These are phyloP conservation scores for Lepiota venenata DNA, from an alignment of 768 basidiomycete genomes.

Conservation along the genomic window DNA sequence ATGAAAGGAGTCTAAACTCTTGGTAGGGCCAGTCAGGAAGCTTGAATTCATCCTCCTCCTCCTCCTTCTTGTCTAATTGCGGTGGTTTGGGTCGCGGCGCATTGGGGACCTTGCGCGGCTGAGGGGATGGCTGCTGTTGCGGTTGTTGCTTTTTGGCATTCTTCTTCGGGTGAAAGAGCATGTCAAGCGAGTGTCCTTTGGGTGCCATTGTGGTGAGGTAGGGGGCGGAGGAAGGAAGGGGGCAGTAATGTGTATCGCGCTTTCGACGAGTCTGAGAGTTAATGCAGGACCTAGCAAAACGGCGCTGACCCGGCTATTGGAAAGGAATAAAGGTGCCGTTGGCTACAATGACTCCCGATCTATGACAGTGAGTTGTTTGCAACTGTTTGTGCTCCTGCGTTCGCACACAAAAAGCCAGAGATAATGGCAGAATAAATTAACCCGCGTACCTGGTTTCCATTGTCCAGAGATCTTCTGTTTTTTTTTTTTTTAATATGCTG, in stretches of 20 bases:
- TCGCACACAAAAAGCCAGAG: too few species aligned
- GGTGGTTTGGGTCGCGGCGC: conserved; percentile 36
- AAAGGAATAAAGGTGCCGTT: background rate
- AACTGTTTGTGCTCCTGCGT: background rate
- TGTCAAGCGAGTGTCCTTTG: conserved; percentile 35
- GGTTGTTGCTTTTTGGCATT: conserved; percentile 31
- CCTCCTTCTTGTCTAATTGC: conserved; percentile 23
- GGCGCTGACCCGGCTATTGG: background rate
- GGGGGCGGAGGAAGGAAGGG: background rate
- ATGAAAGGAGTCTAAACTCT: conserved; percentile 79
- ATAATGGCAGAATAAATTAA: too few species aligned
- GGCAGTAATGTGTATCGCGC: background rate
- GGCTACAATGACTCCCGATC: background rate
- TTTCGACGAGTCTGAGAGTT: too few species aligned
- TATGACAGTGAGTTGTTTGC: conserved; percentile 1
- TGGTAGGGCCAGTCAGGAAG: conserved; percentile 67
- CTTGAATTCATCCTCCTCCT: conserved; percentile 48
- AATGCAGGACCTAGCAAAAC: background rate
- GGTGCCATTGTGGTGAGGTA: conserved; percentile 33
- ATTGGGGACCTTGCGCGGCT: conserved; percentile 36
- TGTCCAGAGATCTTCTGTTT: background rate
- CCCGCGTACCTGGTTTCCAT: background rate
- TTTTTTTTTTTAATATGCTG: background rate
- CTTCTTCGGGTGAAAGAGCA: conserved; percentile 72
- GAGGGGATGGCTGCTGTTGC: conserved; percentile 29